Conservation (phyloP, 2,329 filamentous ascomycete genomes). For the Whalleya microplaca region DNA sequence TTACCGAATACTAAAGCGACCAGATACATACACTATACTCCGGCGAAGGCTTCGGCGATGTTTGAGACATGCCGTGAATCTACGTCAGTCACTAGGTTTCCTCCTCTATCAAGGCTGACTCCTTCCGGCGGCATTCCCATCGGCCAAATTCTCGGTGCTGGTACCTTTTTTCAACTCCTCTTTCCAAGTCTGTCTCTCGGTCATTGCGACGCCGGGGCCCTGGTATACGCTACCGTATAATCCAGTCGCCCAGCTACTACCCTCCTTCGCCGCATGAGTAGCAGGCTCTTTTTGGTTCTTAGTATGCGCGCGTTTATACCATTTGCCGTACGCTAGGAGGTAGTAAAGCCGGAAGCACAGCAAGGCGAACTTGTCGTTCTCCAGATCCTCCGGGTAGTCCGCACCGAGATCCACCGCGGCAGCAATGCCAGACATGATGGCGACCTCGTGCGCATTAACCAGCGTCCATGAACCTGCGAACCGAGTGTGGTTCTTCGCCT, state of each 20-base stretch:
- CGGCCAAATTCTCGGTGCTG: slow-evolving; percentile 41
- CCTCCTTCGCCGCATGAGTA: slow-evolving; percentile 47
- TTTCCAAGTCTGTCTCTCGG: slow-evolving; percentile 57
- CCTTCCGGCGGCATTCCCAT: slow-evolving; percentile 37
- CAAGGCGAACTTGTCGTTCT: slow-evolving; percentile 64
- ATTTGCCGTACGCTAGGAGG: slow-evolving; percentile 62
- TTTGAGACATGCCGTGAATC: too few relatives aligned
- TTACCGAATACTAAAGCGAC: too few relatives aligned
- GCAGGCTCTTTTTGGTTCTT: slow-evolving; percentile 21
- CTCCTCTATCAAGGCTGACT: slow-evolving; percentile 38
- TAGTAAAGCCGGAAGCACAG: slow-evolving; percentile 66
- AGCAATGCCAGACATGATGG: slow-evolving; percentile 68
- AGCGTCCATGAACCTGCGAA: slow-evolving; percentile 69
- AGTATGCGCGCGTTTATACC: slow-evolving; percentile 53
- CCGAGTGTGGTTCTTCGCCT: slow-evolving; percentile 61
- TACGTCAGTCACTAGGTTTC: too few relatives aligned
- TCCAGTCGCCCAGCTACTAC: slow-evolving; percentile 59
- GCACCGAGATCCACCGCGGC: slow-evolving; percentile 71
- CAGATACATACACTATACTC: too few relatives aligned
- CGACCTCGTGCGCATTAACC: slow-evolving; percentile 69
- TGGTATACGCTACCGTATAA: slow-evolving; percentile 62
- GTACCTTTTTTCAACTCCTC: slow-evolving; percentile 42
- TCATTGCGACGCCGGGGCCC: slow-evolving; percentile 58
- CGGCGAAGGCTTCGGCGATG: too few relatives aligned
- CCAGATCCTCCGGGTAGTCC: slow-evolving; percentile 63